Evolutionary conservation across 768 basidiomycete genomes (phyloP).

Genomic region (Erythrobasidium yunnanense): DNA sequence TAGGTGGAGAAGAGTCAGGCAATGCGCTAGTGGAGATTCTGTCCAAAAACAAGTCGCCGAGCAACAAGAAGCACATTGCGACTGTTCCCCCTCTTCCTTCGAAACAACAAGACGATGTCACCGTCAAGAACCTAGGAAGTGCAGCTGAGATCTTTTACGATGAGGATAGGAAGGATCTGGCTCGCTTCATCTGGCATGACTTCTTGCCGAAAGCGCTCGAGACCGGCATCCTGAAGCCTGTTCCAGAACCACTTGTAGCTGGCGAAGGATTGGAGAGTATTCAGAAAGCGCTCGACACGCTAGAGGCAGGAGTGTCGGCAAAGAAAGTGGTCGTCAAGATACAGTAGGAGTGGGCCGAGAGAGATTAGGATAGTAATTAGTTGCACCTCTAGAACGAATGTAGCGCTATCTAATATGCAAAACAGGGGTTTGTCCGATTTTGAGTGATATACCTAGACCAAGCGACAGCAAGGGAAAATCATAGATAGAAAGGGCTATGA

Average conservation of each 20-base stretch:
- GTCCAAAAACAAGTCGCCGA: not conserved
- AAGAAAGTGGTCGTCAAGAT: slow-evolving; percentile 31
- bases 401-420: not conserved
- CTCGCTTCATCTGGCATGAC: slow-evolving; percentile 27
- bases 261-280: slow-evolving; percentile 30
- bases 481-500: not conserved
- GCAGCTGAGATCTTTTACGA: slow-evolving; percentile 19
- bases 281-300: slow-evolving; percentile 29
- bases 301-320: slow-evolving; percentile 31
- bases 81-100: not conserved
- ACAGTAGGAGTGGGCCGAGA: not conserved
- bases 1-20: slow-evolving; percentile 16
- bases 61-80: not conserved
- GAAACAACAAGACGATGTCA: slow-evolving; percentile 21
- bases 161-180: not conserved
- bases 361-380: not conserved
- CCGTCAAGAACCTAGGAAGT: not conserved
- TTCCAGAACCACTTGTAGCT: slow-evolving; percentile 31
- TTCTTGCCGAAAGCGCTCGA: slow-evolving; percentile 30
- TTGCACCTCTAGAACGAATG: not conserved
- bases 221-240: slow-evolving; percentile 24
- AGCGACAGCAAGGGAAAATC: not conserved
- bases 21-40: slow-evolving; percentile 1
- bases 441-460: too few species aligned
- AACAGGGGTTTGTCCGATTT: not conserved